A percentile compares a stretch with the other conserved stretches of the same genome.
These are phyloP conservation scores for Boletellus emodensis DNA, from an alignment of 768 basidiomycete species.

Conservation along the genomic window DNA sequence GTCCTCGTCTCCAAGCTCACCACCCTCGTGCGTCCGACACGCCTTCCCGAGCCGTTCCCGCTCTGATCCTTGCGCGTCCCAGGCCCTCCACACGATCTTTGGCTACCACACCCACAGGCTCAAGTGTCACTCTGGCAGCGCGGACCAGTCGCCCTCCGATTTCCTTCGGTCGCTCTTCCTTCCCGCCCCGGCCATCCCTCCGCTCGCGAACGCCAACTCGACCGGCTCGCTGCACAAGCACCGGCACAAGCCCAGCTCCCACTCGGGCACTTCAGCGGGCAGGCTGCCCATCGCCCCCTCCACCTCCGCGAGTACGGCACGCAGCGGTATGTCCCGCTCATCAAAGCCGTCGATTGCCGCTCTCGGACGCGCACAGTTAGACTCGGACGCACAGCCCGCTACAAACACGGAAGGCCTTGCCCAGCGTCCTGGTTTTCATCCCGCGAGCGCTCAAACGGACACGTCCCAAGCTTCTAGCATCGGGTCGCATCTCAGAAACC, in stretches of 20 bases:
- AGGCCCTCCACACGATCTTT: conserved; percentile 62
- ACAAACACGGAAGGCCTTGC: not conserved
- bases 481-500: conserved; percentile 7
- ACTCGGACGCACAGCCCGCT: conserved; percentile 7
- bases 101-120: conserved; percentile 55
- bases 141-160: conserved; percentile 17
- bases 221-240: conserved; percentile 12
- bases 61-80: conserved; percentile 12
- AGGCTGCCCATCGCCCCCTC: conserved; percentile 13
- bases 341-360: conserved; percentile 14
- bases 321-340: conserved; percentile 24
- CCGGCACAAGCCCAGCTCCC: conserved; percentile 19
- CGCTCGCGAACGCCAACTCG: conserved; percentile 12
- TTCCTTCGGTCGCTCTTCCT: conserved; percentile 40
- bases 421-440: conserved; percentile 10
- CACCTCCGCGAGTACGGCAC: conserved; percentile 20
- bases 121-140: conserved; percentile 38
- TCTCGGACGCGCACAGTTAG: conserved; percentile 12
- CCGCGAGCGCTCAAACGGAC: conserved; percentile 13
- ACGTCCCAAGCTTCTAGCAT: conserved; percentile 10
- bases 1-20: conserved; percentile 53
- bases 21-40: conserved; percentile 46
- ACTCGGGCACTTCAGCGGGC: too few relatives aligned
- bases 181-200: conserved; percentile 17
- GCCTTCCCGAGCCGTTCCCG: conserved; percentile 1